Conservation (phyloP, 1,284 basidiomycete species). For the Dichomitus squalens region DNA sequence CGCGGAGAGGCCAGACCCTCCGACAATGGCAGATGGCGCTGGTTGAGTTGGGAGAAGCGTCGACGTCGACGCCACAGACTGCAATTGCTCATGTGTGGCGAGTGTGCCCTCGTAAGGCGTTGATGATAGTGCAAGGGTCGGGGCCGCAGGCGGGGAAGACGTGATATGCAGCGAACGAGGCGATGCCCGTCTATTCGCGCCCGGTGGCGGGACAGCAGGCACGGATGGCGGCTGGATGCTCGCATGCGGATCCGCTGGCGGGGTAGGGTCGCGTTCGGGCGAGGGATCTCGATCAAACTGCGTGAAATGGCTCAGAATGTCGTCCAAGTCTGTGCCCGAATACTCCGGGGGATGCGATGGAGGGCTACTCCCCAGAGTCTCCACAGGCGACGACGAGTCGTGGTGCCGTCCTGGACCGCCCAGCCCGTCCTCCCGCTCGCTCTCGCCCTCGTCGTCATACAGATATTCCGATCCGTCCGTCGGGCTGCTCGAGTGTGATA, state of each 20-base stretch:
- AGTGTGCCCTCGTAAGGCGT: slow-evolving; percentile 6
- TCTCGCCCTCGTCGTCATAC: slow-evolving; percentile 38
- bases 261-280: slow-evolving; percentile 29
- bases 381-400: slow-evolving; percentile 27
- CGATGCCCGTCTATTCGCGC: neutral
- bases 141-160: neutral
- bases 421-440: slow-evolving; percentile 29
- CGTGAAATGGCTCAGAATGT: slow-evolving; percentile 71
- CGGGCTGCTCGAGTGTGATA: slow-evolving; percentile 24
- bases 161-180: slow-evolving; percentile 8
- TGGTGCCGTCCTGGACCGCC: slow-evolving; percentile 27
- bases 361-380: slow-evolving; percentile 12
- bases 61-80: slow-evolving; percentile 52
- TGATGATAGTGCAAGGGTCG: neutral
- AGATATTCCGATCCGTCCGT: slow-evolving; percentile 61
- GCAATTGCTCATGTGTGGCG: slow-evolving; percentile 34
- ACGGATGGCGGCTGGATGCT: slow-evolving; percentile 1
- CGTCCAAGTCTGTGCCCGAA: slow-evolving; percentile 66
- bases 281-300: slow-evolving; percentile 61
- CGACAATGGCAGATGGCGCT: neutral
- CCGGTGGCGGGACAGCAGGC: neutral
- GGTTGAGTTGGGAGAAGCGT: slow-evolving; percentile 30
- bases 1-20: neutral
- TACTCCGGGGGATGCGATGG: slow-evolving; percentile 37
- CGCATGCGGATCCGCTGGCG: slow-evolving; percentile 10